phyloP scores from a whole-genome alignment of 345 rosid genomes.

The Diplotaxis tenuifolia region DNA sequence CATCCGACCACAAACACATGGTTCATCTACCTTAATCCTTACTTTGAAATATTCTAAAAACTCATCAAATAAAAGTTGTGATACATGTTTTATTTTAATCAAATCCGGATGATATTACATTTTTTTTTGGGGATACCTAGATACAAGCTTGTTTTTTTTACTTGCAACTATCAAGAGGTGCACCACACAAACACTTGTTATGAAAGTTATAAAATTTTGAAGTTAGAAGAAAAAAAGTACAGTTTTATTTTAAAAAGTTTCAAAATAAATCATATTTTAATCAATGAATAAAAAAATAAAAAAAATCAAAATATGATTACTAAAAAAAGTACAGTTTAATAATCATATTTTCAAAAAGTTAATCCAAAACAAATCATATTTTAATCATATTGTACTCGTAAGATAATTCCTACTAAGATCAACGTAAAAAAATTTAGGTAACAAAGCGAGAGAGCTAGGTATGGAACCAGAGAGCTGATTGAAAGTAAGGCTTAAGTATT shows the following conservation, averaged over 20 bases:
- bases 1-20: too few species aligned
- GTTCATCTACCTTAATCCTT: not conserved
- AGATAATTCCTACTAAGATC: not conserved
- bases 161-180: slow-evolving; percentile 56
- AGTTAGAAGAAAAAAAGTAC: too few species aligned
- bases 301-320: too few species aligned
- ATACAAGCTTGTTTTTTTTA: slow-evolving; percentile 13
- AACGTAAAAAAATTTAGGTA: not conserved
- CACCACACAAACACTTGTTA: slow-evolving; percentile 76
- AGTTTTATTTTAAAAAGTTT: too few species aligned
- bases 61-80: not conserved
- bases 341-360: not conserved
- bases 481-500: not conserved
- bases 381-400: not conserved
- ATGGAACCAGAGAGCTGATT: not conserved
- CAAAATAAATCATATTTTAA: too few species aligned
- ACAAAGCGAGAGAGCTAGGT: not conserved
- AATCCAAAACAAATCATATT: too few species aligned
- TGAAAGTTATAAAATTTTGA: too few species aligned
- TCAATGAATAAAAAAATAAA: too few species aligned
- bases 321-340: not conserved
- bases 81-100: not conserved
- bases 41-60: not conserved
- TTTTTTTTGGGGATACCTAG: not conserved
- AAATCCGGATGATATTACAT: not conserved